Evolutionary conservation across 2,329 filamentous ascomycete genomes (phyloP).

Genomic region (Ambrosiella xylebori): DNA sequence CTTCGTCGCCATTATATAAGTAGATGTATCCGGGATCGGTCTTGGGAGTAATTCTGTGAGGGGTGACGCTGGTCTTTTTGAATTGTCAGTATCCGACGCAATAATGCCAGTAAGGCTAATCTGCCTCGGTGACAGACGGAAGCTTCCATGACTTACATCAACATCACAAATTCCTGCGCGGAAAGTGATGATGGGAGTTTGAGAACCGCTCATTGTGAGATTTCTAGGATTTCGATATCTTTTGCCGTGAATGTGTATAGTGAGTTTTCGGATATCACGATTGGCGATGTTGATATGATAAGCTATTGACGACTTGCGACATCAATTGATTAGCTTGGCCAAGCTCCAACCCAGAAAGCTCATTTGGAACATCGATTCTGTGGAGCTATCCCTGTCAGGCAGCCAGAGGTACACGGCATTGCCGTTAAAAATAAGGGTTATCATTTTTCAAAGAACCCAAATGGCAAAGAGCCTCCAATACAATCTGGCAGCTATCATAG

Average conservation of each 20-base stretch:
- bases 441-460: neutral
- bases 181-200: slow-evolving; percentile 76
- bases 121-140: slow-evolving; percentile 1
- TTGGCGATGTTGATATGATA: slow-evolving; percentile 24
- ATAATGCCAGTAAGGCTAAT: neutral
- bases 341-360: neutral
- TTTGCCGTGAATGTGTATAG: no score
- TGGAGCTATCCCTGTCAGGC: neutral
- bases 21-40: slow-evolving; percentile 73
- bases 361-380: neutral
- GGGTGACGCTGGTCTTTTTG: slow-evolving; percentile 25
- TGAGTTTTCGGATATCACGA: neutral
- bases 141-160: slow-evolving; percentile 39
- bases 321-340: neutral
- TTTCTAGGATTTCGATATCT: no score
- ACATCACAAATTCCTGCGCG: slow-evolving; percentile 83
- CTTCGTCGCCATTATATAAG: slow-evolving; percentile 72
- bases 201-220: no score
- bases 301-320: neutral
- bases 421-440: neutral
- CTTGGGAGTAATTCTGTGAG: slow-evolving; percentile 56
- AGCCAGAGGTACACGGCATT: slow-evolving; percentile 8
- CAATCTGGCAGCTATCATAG: neutral
- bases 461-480: no score
- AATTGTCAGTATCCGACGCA: slow-evolving; percentile 2